Base-by-base conservation (phyloP, 176 grass and related monocot genomes). In the Stipa capillata region DNA sequence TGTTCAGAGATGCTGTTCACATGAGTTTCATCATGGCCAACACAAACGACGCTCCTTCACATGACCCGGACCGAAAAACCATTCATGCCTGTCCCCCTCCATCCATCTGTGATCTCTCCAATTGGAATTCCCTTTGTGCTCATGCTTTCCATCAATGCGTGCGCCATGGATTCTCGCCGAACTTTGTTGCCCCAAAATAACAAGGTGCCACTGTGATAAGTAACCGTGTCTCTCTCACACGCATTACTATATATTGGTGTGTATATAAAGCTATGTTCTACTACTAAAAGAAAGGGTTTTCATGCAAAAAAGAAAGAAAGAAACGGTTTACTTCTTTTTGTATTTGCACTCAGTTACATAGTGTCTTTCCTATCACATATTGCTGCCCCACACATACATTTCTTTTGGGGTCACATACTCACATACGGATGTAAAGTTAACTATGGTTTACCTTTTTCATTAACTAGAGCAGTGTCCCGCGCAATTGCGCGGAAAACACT, bases 1-100 rank as follows among this genome's bases (percentile, higher is more conserved):
- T 10, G 69, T 61, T 41, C 14, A 23, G 52, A 73, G 58, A 74
- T 74, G 82, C 42, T 41, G 55, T 53, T 67, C 87, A 75, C 76
- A 69, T 84, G 87, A 84, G 69, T 63, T 84, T 61, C 87, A 84
- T 84, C 87, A 80, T 69, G 20, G 64, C 55, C 41, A 65, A 43
- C 59, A 40, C 65, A 28, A 18, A 12, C 78, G 15, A 41, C 32
- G 58, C 67, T 42, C 69, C 72, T 59, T 75, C 81, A 88, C 81
- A 84, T 84, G 75, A 74, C 51, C 31, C 24, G 11, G 23, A 39
- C 62, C 35, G 39, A 74, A 7, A n/a, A 31, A 25, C 57, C 67
- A 20, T 63, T 65, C 74, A 73, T 21, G 57, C 21, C 34, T 64
- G 65, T 59, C 50, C 11, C 56, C 59, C 34, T 54, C 2, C n/a